Conservation (phyloP, 768 basidiomycete genomes). For the Mycena capillaripes region DNA sequence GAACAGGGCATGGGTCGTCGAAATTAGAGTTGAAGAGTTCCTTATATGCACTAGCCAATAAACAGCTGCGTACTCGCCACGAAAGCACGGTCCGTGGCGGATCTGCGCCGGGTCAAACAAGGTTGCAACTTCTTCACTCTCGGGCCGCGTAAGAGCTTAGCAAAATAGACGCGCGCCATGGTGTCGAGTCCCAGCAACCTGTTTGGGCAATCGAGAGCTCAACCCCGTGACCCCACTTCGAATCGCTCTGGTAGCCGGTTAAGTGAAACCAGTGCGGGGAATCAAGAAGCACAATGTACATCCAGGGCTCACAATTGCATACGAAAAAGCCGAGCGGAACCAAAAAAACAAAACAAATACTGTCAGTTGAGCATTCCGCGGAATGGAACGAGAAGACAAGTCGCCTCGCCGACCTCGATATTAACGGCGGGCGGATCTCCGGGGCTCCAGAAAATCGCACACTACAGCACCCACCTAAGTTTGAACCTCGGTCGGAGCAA, state of each 20-base stretch:
- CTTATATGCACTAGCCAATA: conserved; percentile 24
- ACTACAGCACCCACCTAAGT: not conserved
- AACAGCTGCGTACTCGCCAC: not conserved
- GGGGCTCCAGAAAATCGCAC: conserved; percentile 18
- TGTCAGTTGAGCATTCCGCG: not conserved
- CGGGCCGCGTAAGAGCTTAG: not conserved
- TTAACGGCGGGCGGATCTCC: conserved; percentile 23
- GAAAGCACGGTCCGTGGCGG: conserved; percentile 1
- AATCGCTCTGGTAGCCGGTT: not conserved
- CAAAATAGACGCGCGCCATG: conserved; percentile 13
- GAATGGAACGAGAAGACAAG: conserved; percentile 4
- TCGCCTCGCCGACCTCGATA: not conserved
- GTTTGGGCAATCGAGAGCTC: not conserved
- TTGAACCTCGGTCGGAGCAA: conserved; percentile 24
- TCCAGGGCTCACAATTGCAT: conserved; percentile 9
- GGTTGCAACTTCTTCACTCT: not conserved
- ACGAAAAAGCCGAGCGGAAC: not conserved
- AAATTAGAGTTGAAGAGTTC: conserved; percentile 17
- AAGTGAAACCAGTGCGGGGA: conserved; percentile 17
- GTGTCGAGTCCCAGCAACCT: not conserved
- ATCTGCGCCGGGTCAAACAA: conserved; percentile 7
- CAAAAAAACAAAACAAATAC: not conserved
- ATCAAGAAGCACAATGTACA: conserved; percentile 14
- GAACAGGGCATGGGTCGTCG: not conserved
- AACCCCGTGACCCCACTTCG: conserved; percentile 10